phyloP scores from a whole-genome alignment of 768 basidiomycete species.

The Neoboletus brunneissimus region DNA sequence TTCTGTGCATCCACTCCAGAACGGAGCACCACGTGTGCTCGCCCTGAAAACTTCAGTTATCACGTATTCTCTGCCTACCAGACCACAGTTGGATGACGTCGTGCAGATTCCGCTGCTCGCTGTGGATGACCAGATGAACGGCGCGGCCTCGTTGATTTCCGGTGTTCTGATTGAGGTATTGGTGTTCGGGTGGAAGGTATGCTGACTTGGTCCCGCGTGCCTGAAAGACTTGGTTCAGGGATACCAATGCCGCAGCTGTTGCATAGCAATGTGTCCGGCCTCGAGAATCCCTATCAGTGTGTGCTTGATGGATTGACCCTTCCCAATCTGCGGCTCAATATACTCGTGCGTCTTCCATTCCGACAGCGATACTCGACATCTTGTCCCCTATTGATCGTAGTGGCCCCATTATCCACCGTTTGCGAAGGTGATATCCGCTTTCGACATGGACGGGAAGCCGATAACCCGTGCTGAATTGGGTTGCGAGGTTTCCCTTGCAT shows the following conservation, averaged over 20 bases:
- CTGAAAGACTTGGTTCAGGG: constrained; percentile 9
- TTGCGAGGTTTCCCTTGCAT: constrained; percentile 29
- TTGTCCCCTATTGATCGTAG: constrained; percentile 8
- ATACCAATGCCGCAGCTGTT: constrained; percentile 28
- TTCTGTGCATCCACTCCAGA: too few species aligned
- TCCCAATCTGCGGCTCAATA: constrained; percentile 18
- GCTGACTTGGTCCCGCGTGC: neutral
- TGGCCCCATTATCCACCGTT: constrained; percentile 29
- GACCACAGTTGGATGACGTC: constrained; percentile 20
- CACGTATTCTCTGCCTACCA: constrained; percentile 20
- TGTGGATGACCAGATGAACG: constrained; percentile 20
- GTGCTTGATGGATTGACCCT: constrained; percentile 23
- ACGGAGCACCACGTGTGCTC: constrained; percentile 1
- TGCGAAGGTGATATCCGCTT: constrained; percentile 22
- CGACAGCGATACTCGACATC: neutral
- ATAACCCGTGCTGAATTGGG: constrained; percentile 25
- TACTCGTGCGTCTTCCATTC: constrained; percentile 17
- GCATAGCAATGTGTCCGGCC: constrained; percentile 16
- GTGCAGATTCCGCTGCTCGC: constrained; percentile 23
- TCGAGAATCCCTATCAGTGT: constrained; percentile 18
- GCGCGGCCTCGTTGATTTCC: constrained; percentile 21
- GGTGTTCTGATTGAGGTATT: constrained; percentile 22
- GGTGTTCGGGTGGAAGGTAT: constrained; percentile 22
- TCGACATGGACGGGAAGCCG: constrained; percentile 15
- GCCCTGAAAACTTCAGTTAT: constrained; percentile 1